These are phyloP conservation scores for Bullera alba DNA, from an alignment of 768 basidiomycete species.

Conservation along the genomic window DNA sequence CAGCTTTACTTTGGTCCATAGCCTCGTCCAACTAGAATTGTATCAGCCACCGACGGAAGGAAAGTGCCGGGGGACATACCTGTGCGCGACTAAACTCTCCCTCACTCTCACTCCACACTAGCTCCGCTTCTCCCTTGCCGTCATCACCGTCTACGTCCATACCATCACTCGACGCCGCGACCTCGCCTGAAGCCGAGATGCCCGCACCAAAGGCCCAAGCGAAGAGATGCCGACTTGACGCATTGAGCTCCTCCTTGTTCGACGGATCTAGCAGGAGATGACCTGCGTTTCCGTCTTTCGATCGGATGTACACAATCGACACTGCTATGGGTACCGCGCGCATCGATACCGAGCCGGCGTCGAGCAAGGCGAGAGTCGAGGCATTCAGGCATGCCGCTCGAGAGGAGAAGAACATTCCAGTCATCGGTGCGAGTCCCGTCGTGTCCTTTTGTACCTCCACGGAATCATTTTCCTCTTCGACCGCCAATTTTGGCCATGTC, in stretches of 20 bases:
- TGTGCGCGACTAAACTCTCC: slow-evolving; percentile 23
- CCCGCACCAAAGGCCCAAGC: slow-evolving; percentile 41
- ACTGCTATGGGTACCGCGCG: slow-evolving; percentile 39
- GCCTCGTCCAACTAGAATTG: not conserved
- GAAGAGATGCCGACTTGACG: slow-evolving; percentile 29
- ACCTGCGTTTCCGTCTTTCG: not conserved
- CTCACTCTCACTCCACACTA: slow-evolving; percentile 39
- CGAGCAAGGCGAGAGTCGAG: slow-evolving; percentile 40
- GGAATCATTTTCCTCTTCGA: slow-evolving; percentile 4
- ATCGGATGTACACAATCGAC: slow-evolving; percentile 12
- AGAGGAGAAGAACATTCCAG: slow-evolving; percentile 19
- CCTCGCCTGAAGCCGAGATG: slow-evolving; percentile 2
- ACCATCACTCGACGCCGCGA: not conserved
- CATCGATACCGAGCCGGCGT: slow-evolving; percentile 41
- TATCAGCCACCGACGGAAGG: not conserved
- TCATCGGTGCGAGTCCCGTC: not conserved
- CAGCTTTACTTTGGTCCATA: not conserved
- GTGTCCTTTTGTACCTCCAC: not conserved
- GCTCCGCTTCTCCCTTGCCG: slow-evolving; percentile 13
- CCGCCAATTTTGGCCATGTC: slow-evolving; percentile 6
- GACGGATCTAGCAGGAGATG: slow-evolving; percentile 44
- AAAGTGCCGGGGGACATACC: slow-evolving; percentile 13
- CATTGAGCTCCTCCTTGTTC: slow-evolving; percentile 33
- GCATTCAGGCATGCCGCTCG: slow-evolving; percentile 46
- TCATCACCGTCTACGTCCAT: slow-evolving; percentile 5